Evolutionary conservation across 768 basidiomycete species (phyloP).

Genomic region (Russula sp.): DNA sequence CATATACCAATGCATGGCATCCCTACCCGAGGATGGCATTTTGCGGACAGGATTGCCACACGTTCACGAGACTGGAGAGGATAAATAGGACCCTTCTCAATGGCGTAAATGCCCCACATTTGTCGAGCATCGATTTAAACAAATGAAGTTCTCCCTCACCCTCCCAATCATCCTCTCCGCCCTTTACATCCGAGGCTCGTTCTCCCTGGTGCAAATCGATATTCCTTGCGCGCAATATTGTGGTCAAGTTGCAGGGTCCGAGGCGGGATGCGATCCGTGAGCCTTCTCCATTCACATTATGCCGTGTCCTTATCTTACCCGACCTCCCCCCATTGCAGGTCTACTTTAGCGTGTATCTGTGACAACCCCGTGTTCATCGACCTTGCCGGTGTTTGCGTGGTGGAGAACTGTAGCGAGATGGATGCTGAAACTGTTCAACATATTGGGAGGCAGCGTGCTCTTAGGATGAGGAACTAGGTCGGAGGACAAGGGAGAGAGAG

Average conservation of each 20-base stretch:
- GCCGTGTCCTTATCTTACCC: not conserved
- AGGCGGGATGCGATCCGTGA: not conserved
- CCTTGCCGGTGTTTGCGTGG: too few species aligned
- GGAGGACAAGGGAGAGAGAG: too few species aligned
- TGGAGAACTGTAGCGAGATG: too few species aligned
- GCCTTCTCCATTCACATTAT: not conserved
- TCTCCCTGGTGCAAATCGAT: not conserved
- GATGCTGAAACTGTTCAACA: too few species aligned
- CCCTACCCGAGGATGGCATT: not conserved
- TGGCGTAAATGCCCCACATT: not conserved
- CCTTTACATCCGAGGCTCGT: not conserved
- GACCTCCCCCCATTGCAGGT: not conserved
- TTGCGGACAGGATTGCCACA: not conserved
- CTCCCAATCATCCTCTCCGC: not conserved
- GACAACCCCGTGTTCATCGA: not conserved
- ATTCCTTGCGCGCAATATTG: not conserved
- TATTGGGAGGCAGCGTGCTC: too few species aligned
- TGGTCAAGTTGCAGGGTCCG: not conserved
- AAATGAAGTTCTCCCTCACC: not conserved
- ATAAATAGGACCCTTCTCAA: slow-evolving; percentile 7
- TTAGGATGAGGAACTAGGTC: too few species aligned
- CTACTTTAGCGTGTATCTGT: too few species aligned
- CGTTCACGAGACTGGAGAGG: not conserved
- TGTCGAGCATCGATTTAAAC: not conserved
- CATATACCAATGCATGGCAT: not conserved